Base-by-base conservation (phyloP, 2,329 filamentous ascomycete genomes). In the Fusarium proliferatum region DNA sequence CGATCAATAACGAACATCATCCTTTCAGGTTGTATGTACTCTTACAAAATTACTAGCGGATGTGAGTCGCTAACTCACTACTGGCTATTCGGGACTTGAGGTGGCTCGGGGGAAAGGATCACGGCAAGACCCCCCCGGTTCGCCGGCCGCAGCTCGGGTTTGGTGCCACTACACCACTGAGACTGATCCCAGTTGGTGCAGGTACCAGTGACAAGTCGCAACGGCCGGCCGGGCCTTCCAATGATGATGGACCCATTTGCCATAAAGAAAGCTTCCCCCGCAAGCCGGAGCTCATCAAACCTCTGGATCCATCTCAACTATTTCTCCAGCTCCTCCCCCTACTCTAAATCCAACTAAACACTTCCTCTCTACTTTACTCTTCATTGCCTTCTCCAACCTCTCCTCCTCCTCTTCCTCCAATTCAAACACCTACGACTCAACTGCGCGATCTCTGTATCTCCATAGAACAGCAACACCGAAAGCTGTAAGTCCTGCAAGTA, bases 41-140 rank as follows among this genome's bases (percentile, higher is more conserved):
- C 42, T 64, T 56, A 48, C 39, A 49, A 48, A 28, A 67, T 48
- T 34, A 48, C 33, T 59, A 57, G 66, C 43, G 19, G 55, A 59
- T 52, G 63, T 61, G 69, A 68, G 61, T 68, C 48, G 33, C 60
- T 69, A 67, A 64, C 49, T 68, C 45, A 26, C 60, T 67, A 67
- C 61, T 71, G 69, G 61, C 63, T 77, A 64, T 74, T 78, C 76
- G 76, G 76, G 72, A 77, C 58, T 51, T 59, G 36, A 59, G 42
- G 49, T 73, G 68, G 73, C 66, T 78, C 77, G 77, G 77, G 76
- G 77, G 75, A 78, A 78, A 77, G 77, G 77, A 78, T 77, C 76
- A 76, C 71, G 70, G 71, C 67, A 68, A 72, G 62, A 65, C 51
- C 72, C 75, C 76, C 76, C 76, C 76, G 76, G 76, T 78, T 78